These are phyloP conservation scores for Kwoniella pini DNA, from an alignment of 768 basidiomycete species.

Conservation along the genomic window DNA sequence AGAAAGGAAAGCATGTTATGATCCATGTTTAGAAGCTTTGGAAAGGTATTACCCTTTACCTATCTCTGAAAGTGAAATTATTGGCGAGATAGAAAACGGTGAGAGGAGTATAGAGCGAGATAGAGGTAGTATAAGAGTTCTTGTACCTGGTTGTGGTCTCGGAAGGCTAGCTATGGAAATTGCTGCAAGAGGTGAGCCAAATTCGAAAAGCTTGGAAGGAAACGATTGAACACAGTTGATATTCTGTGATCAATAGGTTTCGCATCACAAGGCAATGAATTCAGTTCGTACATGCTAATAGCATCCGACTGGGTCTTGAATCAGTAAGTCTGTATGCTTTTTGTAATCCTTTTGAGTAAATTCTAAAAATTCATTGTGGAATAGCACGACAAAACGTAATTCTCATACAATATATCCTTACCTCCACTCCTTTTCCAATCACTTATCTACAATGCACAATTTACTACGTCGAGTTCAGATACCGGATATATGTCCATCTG, in stretches of 20 bases:
- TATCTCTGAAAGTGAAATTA: slow-evolving; percentile 55
- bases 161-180: slow-evolving; percentile 87
- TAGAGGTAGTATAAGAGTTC: slow-evolving; percentile 65
- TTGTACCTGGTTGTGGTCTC: slow-evolving; percentile 87
- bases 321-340: slow-evolving; percentile 59
- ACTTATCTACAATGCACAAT: slow-evolving; percentile 60
- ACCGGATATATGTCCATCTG: slow-evolving; percentile 80
- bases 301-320: slow-evolving; percentile 86
- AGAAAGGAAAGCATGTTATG: slow-evolving; percentile 78
- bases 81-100: not conserved
- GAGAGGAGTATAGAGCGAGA: slow-evolving; percentile 9
- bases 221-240: too few relatives aligned
- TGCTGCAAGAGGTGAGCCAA: slow-evolving; percentile 67
- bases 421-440: slow-evolving; percentile 88
- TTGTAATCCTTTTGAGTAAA: not conserved
- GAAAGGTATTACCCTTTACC: slow-evolving; percentile 61
- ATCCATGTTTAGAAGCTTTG: slow-evolving; percentile 76
- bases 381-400: slow-evolving; percentile 66
- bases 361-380: too few relatives aligned
- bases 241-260: too few relatives aligned
- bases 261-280: slow-evolving; percentile 90
- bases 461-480: slow-evolving; percentile 71
- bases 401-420: slow-evolving; percentile 82
- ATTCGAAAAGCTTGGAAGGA: too few relatives aligned
- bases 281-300: slow-evolving; percentile 92